These are phyloP conservation scores for Salvia hispanica DNA, from an alignment of 257 asterid species.

Conservation along the genomic window DNA sequence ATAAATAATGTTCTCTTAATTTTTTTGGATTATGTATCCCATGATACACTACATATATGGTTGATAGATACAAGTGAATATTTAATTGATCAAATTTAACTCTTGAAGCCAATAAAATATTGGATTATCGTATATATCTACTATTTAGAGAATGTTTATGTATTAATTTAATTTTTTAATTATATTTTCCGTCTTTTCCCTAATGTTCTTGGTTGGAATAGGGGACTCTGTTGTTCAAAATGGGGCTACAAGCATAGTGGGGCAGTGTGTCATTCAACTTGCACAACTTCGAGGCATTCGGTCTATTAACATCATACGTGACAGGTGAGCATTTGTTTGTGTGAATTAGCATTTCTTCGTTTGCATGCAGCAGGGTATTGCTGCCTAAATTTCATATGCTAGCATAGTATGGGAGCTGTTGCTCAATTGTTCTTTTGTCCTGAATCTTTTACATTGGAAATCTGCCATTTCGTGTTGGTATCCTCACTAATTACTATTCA, in stretches of 20 bases:
- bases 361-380: slow-evolving; percentile 9
- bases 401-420: slow-evolving; percentile 1
- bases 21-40: no score
- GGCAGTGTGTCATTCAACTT: slow-evolving; percentile 93
- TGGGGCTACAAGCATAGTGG: slow-evolving; percentile 97
- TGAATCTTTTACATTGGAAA: not conserved
- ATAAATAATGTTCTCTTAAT: slow-evolving; percentile 17
- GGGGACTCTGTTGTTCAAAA: slow-evolving; percentile 94
- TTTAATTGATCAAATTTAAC: no score
- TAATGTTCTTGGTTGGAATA: slow-evolving; percentile 38
- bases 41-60: no score
- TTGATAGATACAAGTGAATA: no score
- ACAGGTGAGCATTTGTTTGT: slow-evolving; percentile 61
- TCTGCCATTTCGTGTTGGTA: slow-evolving; percentile 5
- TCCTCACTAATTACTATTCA: not conserved
- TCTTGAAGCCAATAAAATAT: no score
- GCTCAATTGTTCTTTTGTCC: not conserved
- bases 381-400: slow-evolving; percentile 21
- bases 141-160: no score
- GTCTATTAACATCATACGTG: slow-evolving; percentile 78
- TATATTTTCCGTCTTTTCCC: slow-evolving; percentile 6
- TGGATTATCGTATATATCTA: no score
- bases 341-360: not conserved
- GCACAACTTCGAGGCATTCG: slow-evolving; percentile 79
- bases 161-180: no score